Evolutionary conservation across 1,284 basidiomycete species (phyloP), one percentile per base, ranked within the genome.

Genomic region (Rhodotorula glutinis): DNA sequence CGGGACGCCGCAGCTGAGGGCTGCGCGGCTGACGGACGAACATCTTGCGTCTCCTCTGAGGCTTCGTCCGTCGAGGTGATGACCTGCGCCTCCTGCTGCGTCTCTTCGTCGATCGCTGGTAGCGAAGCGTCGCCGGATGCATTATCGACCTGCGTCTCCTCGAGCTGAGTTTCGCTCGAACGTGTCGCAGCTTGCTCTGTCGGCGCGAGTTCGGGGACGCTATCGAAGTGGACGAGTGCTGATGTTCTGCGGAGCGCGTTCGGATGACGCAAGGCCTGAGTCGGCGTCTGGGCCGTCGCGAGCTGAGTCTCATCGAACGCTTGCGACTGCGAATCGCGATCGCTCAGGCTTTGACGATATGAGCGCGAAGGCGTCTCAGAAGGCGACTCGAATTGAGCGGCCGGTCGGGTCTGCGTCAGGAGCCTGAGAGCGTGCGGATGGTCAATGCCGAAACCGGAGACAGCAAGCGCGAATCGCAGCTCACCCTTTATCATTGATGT

Each of bases 401-500:
- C 67, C 5, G 72, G 72, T 23, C 69, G 65, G 16, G 72, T 73
- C 47, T 73, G 72, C 23, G 72, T 73, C 44, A 71, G 58, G 27
- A 69, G 49, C 29, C 70, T 72, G 60, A 11, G 40, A 27, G 1
- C 4, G 33, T 11, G n/a, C 33, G 33, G 11, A 38, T 38, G 11
- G 33, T 38, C 33, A 38, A 11, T 38, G 33, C 33, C 33, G 33
- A 11, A 38, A 38, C 33, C 7, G 33, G 33, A 38, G 11, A 38
- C 33, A 38, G 33, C 33, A 38, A 38, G 7, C 33, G 33, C 7
- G 11, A 38, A 7, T 11, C 33, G 33, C 7, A 14, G 44, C 65
- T 49, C 30, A 72, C 69, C 72, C 72, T 47, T 69, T 58, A 23
- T 69, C 66, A 63, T 73, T 73, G 61, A 73, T 71, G 57, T 73